phyloP scores from a whole-genome alignment of 2,329 filamentous ascomycete genomes.

The Phialophora macrospora region DNA sequence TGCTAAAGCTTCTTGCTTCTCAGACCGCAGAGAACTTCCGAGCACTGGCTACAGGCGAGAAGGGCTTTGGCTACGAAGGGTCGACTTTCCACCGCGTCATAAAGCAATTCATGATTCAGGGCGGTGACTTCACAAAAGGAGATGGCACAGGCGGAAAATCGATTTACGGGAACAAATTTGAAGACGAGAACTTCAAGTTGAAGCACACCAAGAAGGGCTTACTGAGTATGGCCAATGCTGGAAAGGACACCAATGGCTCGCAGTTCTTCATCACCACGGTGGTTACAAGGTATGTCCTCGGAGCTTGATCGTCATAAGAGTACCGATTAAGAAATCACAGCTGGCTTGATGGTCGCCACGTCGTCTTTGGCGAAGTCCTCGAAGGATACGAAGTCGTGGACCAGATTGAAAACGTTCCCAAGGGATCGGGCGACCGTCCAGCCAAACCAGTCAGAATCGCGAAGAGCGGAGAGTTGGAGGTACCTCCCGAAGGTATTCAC shows the following conservation, averaged over 20 bases:
- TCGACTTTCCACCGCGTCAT: slow-evolving; percentile 73
- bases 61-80: slow-evolving; percentile 70
- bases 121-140: slow-evolving; percentile 68
- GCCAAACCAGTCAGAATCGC: slow-evolving; percentile 64
- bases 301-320: not conserved
- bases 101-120: slow-evolving; percentile 73
- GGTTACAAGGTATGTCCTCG: slow-evolving; percentile 54
- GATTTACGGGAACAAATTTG: slow-evolving; percentile 70
- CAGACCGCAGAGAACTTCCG: slow-evolving; percentile 70
- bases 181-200: slow-evolving; percentile 73
- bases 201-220: slow-evolving; percentile 69
- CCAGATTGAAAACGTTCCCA: slow-evolving; percentile 67
- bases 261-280: slow-evolving; percentile 72
- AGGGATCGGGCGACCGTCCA: slow-evolving; percentile 63
- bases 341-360: slow-evolving; percentile 68
- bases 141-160: slow-evolving; percentile 71
- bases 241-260: slow-evolving; percentile 54
- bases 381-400: slow-evolving; percentile 70
- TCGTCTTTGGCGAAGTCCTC: slow-evolving; percentile 72
- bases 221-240: slow-evolving; percentile 69
- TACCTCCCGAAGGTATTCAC: slow-evolving; percentile 69
- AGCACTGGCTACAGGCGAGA: slow-evolving; percentile 68
- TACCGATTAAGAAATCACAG: slow-evolving; percentile 39
- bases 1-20: not conserved
- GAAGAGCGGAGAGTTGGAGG: slow-evolving; percentile 68